Base-by-base conservation (phyloP, 2,329 filamentous ascomycete species). In the Pseudopithomyces maydicus region DNA sequence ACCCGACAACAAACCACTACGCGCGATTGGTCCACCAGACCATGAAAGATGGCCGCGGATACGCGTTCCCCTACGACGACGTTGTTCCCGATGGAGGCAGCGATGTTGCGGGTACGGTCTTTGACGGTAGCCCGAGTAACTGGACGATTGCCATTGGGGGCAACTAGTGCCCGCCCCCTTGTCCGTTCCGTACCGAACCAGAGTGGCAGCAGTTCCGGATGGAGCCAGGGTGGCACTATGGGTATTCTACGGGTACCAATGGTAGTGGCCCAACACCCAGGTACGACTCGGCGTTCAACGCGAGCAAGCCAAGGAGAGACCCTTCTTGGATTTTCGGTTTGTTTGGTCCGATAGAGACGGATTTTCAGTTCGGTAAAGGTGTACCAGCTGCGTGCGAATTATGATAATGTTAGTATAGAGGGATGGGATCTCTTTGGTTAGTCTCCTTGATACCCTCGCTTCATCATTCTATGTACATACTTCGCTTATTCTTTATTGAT, bases 41-140 rank as follows among this genome's bases (percentile, higher is more conserved):
- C 48, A 85, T 88, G 74, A 67, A 81, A 4, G 85, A 89, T 68
- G 81, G 82, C 1, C 76, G 79, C 43, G 88, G 88, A 0, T 90
- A 90, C 67, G 83, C 85, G 0, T 90, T 89, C 67, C 80, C 88
- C 0, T 90, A 89, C 63, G 88, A 90, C 65, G 88, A 90, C 68
- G 87, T 90, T 17, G 84, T 85, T 53, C 82, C 85, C 0, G 77
- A 80, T 57, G 84, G 81, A 17, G 79, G 81, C 26, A 76, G 80
- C 60, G 84, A 88, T 67, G 82, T 84, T 51, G 80, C 79, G 3
- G 84, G 84, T 2, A 81, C 80, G 29, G 76, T 85, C 36, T 77
- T 82, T 51, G 81, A 78, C 23, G 70, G 76, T 1, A 77, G 77
- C 59, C 82, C 83, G 0, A 61, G 67, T 15, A 42, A 82, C 12